Percentiles rank a stretch among this genome's conserved stretches.
Conservation (phyloP, 306 rosid genomes). For the Prinsepia uniflora region DNA sequence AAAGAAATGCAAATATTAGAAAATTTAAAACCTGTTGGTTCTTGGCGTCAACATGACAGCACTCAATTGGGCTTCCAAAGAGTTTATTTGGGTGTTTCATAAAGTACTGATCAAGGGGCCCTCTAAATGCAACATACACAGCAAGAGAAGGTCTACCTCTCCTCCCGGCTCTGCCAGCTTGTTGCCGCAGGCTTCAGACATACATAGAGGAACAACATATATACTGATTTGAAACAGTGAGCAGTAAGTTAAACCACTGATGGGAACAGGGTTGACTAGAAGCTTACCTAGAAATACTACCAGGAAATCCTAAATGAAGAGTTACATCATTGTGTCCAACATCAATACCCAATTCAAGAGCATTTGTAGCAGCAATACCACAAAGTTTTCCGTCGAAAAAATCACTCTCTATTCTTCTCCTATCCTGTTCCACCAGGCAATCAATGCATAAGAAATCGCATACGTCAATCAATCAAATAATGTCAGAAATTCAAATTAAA, state of each 20-base stretch:
- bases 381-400: slow-evolving; percentile 78
- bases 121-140: slow-evolving; percentile 80
- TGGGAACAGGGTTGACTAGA: slow-evolving; percentile 10
- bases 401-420: slow-evolving; percentile 84
- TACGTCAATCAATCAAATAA: slow-evolving; percentile 9
- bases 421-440: slow-evolving; percentile 49
- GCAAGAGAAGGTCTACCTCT: slow-evolving; percentile 84
- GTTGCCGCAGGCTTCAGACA: slow-evolving; percentile 84
- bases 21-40: slow-evolving; percentile 66
- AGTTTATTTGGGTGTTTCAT: slow-evolving; percentile 74
- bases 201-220: not conserved
- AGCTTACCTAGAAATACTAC: slow-evolving; percentile 80
- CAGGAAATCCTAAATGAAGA: slow-evolving; percentile 97
- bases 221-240: slow-evolving; percentile 18
- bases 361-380: slow-evolving; percentile 97
- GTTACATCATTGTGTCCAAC: slow-evolving; percentile 93
- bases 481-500: slow-evolving; percentile 15
- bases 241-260: slow-evolving; percentile 4
- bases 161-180: slow-evolving; percentile 97
- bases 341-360: slow-evolving; percentile 98
- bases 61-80: slow-evolving; percentile 83
- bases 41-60: slow-evolving; percentile 82
- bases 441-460: slow-evolving; percentile 19
- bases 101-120: slow-evolving; percentile 95
- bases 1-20: slow-evolving; percentile 18